phyloP scores from a whole-genome alignment of 176 grass and related monocot species.

The Oryza punctata region DNA sequence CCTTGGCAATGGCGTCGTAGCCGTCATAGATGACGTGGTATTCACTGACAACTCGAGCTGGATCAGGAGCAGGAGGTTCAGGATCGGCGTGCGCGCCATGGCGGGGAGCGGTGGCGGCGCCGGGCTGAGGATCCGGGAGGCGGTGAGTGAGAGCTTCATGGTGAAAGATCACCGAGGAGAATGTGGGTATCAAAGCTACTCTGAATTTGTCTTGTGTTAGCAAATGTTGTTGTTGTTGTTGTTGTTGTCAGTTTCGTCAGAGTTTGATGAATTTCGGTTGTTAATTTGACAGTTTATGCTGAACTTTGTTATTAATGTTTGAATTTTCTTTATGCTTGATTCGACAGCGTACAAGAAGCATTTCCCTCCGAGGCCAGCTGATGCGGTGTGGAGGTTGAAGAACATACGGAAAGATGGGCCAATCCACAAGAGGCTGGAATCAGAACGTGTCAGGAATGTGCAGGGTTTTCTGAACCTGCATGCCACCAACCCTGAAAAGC shows the following conservation, averaged over 20 bases:
- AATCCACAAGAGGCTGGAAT: slow-evolving; percentile 31
- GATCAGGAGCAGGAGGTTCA: slow-evolving; percentile 38
- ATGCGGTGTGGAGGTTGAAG: slow-evolving; percentile 41
- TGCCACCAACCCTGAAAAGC: background rate
- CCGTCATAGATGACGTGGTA: background rate
- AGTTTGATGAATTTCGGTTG: no score
- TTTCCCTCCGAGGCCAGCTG: slow-evolving; percentile 30
- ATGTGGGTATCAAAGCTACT: slow-evolving; percentile 23
- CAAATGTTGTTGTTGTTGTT: no score
- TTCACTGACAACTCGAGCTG: slow-evolving; percentile 56
- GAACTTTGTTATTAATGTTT: background rate
- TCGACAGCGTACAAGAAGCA: slow-evolving; percentile 39
- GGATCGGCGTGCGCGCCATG: slow-evolving; percentile 21
- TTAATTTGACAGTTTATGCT: no score
- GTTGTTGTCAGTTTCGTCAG: no score
- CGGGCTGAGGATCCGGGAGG: slow-evolving; percentile 32
- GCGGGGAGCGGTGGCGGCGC: background rate
- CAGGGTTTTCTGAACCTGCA: slow-evolving; percentile 46
- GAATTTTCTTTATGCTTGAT: background rate
- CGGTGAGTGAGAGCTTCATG: slow-evolving; percentile 37
- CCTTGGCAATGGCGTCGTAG: background rate
- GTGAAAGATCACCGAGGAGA: slow-evolving; percentile 55
- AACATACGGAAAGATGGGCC: slow-evolving; percentile 44
- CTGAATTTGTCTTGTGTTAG: background rate
- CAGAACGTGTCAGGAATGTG: slow-evolving; percentile 31